These are phyloP conservation scores for Ziziphus jujuba DNA, from an alignment of 306 rosid species.

Conservation along the genomic window DNA sequence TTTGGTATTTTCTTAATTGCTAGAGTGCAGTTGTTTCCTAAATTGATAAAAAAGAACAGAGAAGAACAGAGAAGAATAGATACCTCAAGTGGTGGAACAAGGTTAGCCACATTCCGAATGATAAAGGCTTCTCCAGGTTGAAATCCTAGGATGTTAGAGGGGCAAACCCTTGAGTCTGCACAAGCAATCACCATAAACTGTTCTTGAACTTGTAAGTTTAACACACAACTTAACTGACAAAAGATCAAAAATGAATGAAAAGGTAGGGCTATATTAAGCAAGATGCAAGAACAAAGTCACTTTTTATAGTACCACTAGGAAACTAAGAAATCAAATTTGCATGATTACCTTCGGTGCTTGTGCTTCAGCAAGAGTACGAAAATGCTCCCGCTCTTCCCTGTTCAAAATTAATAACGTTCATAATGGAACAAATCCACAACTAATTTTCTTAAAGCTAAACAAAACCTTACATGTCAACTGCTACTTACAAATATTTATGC, in stretches of 20 bases:
- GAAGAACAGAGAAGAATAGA: conserved; percentile 12
- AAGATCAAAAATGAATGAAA: conserved; percentile 5
- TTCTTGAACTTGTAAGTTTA: conserved; percentile 54
- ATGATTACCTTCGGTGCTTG: conserved; percentile 75
- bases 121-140: conserved; percentile 94
- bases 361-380: conserved; percentile 63
- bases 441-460: neutral
- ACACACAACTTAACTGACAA: conserved; percentile 17
- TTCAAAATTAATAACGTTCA: conserved; percentile 27
- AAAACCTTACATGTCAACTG: neutral
- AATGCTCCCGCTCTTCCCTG: conserved; percentile 69
- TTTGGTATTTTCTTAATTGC: no score
- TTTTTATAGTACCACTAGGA: neutral
- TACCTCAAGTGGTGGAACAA: conserved; percentile 80
- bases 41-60: no score
- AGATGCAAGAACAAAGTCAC: neutral
- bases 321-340: neutral
- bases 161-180: conserved; percentile 96
- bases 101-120: conserved; percentile 84
- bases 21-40: no score
- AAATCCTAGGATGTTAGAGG: conserved; percentile 83
- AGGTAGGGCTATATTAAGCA: neutral
- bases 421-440: neutral
- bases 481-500: conserved; percentile 66
- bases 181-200: conserved; percentile 96